Conservation (phyloP, 2,329 filamentous ascomycete genomes). For the Penicillium sp. region DNA sequence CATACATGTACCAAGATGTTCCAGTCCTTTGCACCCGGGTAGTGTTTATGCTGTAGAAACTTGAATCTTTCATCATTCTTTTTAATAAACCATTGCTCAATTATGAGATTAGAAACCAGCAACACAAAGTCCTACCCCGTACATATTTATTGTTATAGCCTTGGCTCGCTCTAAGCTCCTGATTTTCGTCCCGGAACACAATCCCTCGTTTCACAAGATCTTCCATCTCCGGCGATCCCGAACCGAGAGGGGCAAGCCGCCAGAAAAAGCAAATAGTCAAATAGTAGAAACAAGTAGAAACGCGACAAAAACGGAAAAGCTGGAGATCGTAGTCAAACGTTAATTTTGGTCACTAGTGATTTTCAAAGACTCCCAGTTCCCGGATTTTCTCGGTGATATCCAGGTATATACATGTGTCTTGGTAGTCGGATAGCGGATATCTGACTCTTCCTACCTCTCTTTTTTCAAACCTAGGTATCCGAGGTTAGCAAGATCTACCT, state of each 20-base stretch:
- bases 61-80: not conserved
- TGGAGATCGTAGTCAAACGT: not conserved
- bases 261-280: not conserved
- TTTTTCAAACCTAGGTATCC: not conserved
- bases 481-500: not conserved
- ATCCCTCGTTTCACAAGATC: not conserved
- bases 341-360: not conserved
- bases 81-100: not conserved
- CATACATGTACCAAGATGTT: too few relatives aligned
- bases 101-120: not conserved
- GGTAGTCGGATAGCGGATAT: not conserved
- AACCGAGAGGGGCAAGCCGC: not conserved
- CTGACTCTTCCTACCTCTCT: not conserved
- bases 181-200: not conserved
- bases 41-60: not conserved
- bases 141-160: not conserved
- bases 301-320: not conserved
- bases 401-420: not conserved
- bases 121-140: not conserved
- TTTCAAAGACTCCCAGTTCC: not conserved
- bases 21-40: too few relatives aligned
- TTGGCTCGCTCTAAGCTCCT: not conserved
- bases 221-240: not conserved
- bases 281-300: not conserved
- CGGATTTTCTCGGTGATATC: not conserved